Evolutionary conservation across 2,329 filamentous ascomycete species (phyloP).

Genomic region (Sordariomycetes sp.): DNA sequence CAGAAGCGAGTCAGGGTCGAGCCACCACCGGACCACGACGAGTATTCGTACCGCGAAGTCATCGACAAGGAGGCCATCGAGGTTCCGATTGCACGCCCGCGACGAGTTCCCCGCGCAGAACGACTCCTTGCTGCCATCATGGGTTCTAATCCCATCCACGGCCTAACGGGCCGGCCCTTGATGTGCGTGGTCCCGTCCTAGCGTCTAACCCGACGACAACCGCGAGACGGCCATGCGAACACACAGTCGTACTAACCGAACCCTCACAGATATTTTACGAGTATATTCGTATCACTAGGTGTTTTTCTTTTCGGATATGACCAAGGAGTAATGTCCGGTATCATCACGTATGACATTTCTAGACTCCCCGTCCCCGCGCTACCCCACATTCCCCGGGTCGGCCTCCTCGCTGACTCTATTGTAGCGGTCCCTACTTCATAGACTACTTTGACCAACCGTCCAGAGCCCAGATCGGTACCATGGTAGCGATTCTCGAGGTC

Average conservation of each 20-base stretch:
- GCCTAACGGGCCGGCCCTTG: slow-evolving; percentile 89
- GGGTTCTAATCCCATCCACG: slow-evolving; percentile 69
- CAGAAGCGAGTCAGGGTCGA: slow-evolving; percentile 16
- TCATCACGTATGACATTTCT: slow-evolving; percentile 42
- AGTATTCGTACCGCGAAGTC: slow-evolving; percentile 13
- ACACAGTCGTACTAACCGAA: neutral
- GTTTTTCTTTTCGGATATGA: slow-evolving; percentile 87
- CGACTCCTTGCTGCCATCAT: slow-evolving; percentile 72
- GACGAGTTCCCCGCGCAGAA: slow-evolving; percentile 51
- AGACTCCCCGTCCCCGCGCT: neutral
- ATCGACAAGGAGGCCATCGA: slow-evolving; percentile 66
- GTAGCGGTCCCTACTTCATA: slow-evolving; percentile 73
- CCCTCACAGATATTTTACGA: slow-evolving; percentile 74
- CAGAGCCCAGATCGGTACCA: slow-evolving; percentile 79
- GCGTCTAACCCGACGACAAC: neutral
- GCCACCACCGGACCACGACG: slow-evolving; percentile 10
- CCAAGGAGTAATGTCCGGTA: slow-evolving; percentile 76
- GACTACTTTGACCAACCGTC: slow-evolving; percentile 87
- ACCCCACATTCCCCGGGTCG: neutral
- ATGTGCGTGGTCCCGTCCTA: slow-evolving; percentile 44
- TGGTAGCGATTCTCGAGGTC: slow-evolving; percentile 93
- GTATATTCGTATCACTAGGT: slow-evolving; percentile 75
- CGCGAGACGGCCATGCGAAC: slow-evolving; percentile 7
- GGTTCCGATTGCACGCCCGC: slow-evolving; percentile 56
- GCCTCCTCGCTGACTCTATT: neutral